phyloP scores from a whole-genome alignment of 2,329 filamentous ascomycete genomes.

The Scedosporium dehoogii region DNA sequence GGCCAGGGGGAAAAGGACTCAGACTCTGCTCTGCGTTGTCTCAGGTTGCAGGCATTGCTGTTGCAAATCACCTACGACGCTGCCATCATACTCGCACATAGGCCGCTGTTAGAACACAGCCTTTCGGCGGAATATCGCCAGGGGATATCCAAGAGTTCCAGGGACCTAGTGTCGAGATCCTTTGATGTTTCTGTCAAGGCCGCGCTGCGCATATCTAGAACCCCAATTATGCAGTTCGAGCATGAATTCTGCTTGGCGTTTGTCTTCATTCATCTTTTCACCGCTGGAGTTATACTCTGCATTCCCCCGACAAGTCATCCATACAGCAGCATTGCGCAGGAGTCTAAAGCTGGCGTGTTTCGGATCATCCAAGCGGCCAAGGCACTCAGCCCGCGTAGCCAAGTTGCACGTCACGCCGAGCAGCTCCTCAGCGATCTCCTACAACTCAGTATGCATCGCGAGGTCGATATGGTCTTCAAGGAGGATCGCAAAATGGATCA shows the following conservation, averaged over 20 bases:
- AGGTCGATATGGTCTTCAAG: constrained; percentile 10
- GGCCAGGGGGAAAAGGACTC: background rate
- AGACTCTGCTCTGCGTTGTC: constrained; percentile 5
- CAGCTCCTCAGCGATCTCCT: constrained; percentile 17
- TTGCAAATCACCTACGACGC: constrained; percentile 15
- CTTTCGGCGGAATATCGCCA: constrained; percentile 6
- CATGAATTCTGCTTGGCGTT: constrained; percentile 14
- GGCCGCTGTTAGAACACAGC: constrained; percentile 16
- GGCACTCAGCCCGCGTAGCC: constrained; percentile 13
- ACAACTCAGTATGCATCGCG: constrained; percentile 13
- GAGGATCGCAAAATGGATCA: background rate
- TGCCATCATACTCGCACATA: constrained; percentile 13
- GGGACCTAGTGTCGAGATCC: constrained; percentile 7
- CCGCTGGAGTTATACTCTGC: constrained; percentile 17
- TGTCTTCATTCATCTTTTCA: constrained; percentile 13
- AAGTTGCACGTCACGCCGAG: constrained; percentile 17
- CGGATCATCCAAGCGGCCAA: constrained; percentile 17
- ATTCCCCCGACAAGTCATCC: constrained; percentile 18
- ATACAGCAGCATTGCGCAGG: constrained; percentile 16
- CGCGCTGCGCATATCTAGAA: constrained; percentile 19
- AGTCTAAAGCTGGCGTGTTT: constrained; percentile 19
- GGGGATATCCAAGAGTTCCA: constrained; percentile 4
- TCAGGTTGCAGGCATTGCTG: constrained; percentile 8
- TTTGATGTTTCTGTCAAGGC: constrained; percentile 15
- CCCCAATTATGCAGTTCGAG: constrained; percentile 16